These are phyloP conservation scores for Aspergillus piperis DNA, from an alignment of 2,329 filamentous ascomycete species.

Conservation along the genomic window DNA sequence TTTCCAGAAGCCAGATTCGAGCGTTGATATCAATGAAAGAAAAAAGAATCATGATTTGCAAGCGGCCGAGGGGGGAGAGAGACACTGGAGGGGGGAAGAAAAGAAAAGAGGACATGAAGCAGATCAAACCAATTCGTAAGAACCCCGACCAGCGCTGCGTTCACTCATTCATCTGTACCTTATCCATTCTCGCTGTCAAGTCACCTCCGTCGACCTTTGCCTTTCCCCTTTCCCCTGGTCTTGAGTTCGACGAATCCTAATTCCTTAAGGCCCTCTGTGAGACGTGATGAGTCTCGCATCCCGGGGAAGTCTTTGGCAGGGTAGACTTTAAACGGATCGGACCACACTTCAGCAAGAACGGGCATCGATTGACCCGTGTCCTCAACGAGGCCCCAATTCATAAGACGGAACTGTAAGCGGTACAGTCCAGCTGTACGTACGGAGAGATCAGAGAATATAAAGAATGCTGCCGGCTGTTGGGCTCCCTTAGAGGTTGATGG, in stretches of 20 bases:
- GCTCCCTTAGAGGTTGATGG: constrained; percentile 15
- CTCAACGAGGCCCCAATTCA: constrained; percentile 42
- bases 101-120: neutral
- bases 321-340: constrained; percentile 45
- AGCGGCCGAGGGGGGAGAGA: too few relatives aligned
- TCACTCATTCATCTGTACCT: neutral
- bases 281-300: constrained; percentile 43
- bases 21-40: too few relatives aligned
- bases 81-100: neutral
- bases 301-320: constrained; percentile 49
- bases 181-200: neutral
- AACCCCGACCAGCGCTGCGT: neutral
- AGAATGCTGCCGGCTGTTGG: constrained; percentile 45
- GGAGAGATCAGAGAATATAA: constrained; percentile 52
- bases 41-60: too few relatives aligned
- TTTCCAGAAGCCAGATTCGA: neutral
- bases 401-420: constrained; percentile 48
- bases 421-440: constrained; percentile 49
- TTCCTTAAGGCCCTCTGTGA: constrained; percentile 43
- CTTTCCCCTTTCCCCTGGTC: constrained; percentile 39
- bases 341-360: constrained; percentile 43
- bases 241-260: constrained; percentile 46
- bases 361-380: constrained; percentile 40
- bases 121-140: neutral
- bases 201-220: constrained; percentile 34